Base-by-base conservation (phyloP, 2,329 filamentous ascomycete species). In the Shiraia bambusicola region DNA sequence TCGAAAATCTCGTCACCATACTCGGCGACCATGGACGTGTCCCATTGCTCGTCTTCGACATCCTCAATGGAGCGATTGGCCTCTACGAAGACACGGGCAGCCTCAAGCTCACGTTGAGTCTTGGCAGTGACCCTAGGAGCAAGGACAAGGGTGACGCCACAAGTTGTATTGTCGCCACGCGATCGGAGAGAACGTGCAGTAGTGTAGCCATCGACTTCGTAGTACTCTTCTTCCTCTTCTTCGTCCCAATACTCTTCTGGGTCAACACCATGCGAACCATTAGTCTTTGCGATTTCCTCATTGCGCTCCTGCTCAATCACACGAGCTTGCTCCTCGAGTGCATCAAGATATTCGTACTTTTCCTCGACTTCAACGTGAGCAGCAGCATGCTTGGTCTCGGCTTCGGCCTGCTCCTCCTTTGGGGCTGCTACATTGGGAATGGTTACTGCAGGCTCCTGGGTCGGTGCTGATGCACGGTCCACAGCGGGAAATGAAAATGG, bases 11-110 rank as follows among this genome's bases (percentile, higher is more conserved):
- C 93, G 12, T 95, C 89, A 34, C 87, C 86, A 62, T 98, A 98
- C 65, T 97, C 92, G 9, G 91, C 87, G 36, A 97, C 93, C 93
- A 98, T 97, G 65, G 88, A 95, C 25, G 92, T 89, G 64, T 97
- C 93, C 83, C 87, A 95, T 37, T 80, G 76, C 65, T 97, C 92
- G 52, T 96, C 92, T 49, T 95, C 87, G 31, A 90, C 75, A 43
- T 95, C 90, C 43, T 93, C 87, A 4, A 73, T 67, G 1, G 82
- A 83, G 17, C 81, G 78, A 19, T 79, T 82, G 22, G 73, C 71
- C 53, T 88, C 81, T 11, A 95, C 87, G 47, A 84, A 77, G 6
- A 76, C 63, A 58, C 79, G 84, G 2, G 84, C 83, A 35, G 76
- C 72, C 30, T 86, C 83, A 28, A 97, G 76, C 71, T 97, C 90